These are phyloP conservation scores for Acer campestre DNA, from an alignment of 345 rosid species.

Conservation along the genomic window DNA sequence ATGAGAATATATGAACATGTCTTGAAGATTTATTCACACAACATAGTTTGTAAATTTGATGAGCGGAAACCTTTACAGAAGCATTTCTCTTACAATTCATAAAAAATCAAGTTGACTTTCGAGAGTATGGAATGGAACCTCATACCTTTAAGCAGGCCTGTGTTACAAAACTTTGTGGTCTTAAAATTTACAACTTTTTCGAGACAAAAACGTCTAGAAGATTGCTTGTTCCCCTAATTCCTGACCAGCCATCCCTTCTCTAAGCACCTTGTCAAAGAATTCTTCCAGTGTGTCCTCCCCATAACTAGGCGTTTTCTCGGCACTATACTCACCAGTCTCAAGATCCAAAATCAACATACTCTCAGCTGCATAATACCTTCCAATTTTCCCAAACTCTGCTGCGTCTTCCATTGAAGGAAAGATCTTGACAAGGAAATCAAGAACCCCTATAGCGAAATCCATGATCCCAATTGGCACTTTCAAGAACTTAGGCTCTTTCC, in stretches of 20 bases:
- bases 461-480: conserved; percentile 89
- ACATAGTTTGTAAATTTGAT: neutral
- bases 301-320: conserved; percentile 87
- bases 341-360: conserved; percentile 90
- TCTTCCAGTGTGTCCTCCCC: conserved; percentile 88
- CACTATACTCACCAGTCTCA: conserved; percentile 79
- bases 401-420: conserved; percentile 85
- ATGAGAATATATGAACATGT: neutral
- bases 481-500: conserved; percentile 84
- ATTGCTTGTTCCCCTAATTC: conserved; percentile 91
- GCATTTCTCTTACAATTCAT: neutral
- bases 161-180: conserved; percentile 23
- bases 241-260: conserved; percentile 94
- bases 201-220: conserved; percentile 39
- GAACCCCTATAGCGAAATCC: conserved; percentile 79
- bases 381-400: conserved; percentile 95
- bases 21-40: conserved; percentile 5
- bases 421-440: conserved; percentile 69
- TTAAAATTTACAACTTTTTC: conserved; percentile 12
- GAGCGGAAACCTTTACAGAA: conserved; percentile 13
- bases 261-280: conserved; percentile 71
- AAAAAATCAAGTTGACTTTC: neutral
- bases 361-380: conserved; percentile 94
- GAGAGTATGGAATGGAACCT: neutral
- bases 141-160: conserved; percentile 10